A percentile compares a stretch with the other conserved stretches of the same genome.
Conservation (phyloP, 1,284 basidiomycete genomes). For the Cerioporus squamosus region DNA sequence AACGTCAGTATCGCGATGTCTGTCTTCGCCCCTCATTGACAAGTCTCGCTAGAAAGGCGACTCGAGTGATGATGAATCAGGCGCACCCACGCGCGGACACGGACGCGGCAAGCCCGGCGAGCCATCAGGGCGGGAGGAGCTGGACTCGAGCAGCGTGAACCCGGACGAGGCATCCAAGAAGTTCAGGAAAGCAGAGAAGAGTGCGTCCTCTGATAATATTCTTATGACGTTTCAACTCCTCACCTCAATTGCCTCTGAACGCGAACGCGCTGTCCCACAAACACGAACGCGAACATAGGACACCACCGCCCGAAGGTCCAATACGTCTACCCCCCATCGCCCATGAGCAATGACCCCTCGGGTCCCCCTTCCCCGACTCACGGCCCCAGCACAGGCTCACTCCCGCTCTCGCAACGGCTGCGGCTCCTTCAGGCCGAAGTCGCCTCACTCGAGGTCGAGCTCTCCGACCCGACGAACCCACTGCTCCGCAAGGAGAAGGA, state of each 20-base stretch:
- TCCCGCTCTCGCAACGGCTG: conserved; percentile 62
- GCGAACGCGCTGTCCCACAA: not conserved
- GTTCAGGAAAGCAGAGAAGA: conserved; percentile 72
- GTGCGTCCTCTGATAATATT: conserved; percentile 30
- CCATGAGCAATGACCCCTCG: conserved; percentile 44
- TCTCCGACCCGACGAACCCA: conserved; percentile 71
- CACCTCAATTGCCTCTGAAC: too few relatives aligned
- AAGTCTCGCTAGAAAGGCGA: conserved; percentile 52
- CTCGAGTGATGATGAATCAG: conserved; percentile 67
- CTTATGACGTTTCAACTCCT: too few relatives aligned
- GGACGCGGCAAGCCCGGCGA: conserved; percentile 40
- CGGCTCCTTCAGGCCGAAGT: conserved; percentile 68
- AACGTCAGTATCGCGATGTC: conserved; percentile 41
- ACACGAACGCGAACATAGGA: conserved; percentile 34
- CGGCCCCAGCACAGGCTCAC: conserved; percentile 22
- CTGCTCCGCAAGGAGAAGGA: conserved; percentile 56
- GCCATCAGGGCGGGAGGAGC: conserved; percentile 47
- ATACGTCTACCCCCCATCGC: conserved; percentile 72
- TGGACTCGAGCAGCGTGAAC: conserved; percentile 52
- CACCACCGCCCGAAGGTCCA: conserved; percentile 52
- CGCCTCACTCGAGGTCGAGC: conserved; percentile 65
- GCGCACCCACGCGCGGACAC: conserved; percentile 41
- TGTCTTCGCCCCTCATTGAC: not conserved
- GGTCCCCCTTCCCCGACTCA: conserved; percentile 27
- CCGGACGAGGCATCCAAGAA: conserved; percentile 66